Evolutionary conservation across 2,329 filamentous ascomycete genomes (phyloP).

Genomic region (Claviceps sp.): DNA sequence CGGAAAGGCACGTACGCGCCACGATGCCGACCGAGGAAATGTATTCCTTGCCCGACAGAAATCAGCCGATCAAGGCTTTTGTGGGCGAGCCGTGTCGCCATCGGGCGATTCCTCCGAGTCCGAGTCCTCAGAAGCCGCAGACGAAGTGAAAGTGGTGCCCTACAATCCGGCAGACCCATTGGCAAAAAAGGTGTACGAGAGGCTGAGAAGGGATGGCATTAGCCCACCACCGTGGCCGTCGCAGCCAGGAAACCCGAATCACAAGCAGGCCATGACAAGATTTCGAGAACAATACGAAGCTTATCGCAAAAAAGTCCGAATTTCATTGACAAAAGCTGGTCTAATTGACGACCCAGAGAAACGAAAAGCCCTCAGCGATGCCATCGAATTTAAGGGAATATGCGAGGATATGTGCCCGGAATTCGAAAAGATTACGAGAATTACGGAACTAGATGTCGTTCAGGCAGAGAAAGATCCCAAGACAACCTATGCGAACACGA

Average conservation of each 20-base stretch:
- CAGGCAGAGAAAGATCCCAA: slow-evolving; percentile 37
- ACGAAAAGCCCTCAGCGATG: slow-evolving; percentile 46
- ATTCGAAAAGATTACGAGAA: slow-evolving; percentile 49
- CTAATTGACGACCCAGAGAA: slow-evolving; percentile 53
- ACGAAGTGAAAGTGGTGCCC: slow-evolving; percentile 2
- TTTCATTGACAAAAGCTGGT: slow-evolving; percentile 42
- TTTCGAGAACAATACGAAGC: slow-evolving; percentile 42
- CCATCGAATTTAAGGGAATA: slow-evolving; percentile 53
- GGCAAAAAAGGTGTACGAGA: slow-evolving; percentile 37
- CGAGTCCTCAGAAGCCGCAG: slow-evolving; percentile 10
- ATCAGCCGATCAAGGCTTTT: slow-evolving; percentile 6
- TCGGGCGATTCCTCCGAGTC: slow-evolving; percentile 12
- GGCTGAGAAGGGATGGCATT: slow-evolving; percentile 41
- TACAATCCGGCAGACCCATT: slow-evolving; percentile 23
- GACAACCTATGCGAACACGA: slow-evolving; percentile 32
- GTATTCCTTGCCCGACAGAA: slow-evolving; percentile 1
- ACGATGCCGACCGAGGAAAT: slow-evolving; percentile 1
- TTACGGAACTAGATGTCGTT: slow-evolving; percentile 46
- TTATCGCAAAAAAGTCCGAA: slow-evolving; percentile 43
- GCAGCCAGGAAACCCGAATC: slow-evolving; percentile 38
- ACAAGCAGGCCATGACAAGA: slow-evolving; percentile 36
- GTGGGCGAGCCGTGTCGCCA: slow-evolving; percentile 14
- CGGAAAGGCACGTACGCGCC: slow-evolving; percentile 2
- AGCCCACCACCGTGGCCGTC: slow-evolving; percentile 40
- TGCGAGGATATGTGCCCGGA: slow-evolving; percentile 59